These are phyloP conservation scores for Prunus campanulata DNA, from an alignment of 306 rosid genomes.

Conservation along the genomic window DNA sequence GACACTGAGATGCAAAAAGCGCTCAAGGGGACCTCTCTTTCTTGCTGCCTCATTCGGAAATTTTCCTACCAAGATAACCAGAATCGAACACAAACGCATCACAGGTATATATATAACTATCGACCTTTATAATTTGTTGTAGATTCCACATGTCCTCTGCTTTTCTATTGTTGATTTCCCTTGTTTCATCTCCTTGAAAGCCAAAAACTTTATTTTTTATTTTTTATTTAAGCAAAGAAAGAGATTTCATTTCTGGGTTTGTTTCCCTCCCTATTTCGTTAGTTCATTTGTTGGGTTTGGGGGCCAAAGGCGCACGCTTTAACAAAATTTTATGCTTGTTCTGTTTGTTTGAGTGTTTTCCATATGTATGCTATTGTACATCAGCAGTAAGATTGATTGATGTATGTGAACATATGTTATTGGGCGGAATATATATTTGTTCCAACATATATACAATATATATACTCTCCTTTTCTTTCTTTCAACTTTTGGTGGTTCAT, in stretches of 20 bases:
- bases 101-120: not conserved
- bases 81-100: not conserved
- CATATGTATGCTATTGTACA: not conserved
- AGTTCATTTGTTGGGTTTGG: not conserved
- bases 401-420: too few relatives aligned
- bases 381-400: too few relatives aligned
- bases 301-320: not conserved
- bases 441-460: slow-evolving; percentile 1
- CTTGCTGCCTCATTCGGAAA: slow-evolving; percentile 9
- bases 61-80: not conserved
- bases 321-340: not conserved
- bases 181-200: not conserved
- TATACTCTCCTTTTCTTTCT: not conserved
- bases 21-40: slow-evolving; percentile 12
- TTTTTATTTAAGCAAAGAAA: too few relatives aligned
- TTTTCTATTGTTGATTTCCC: not conserved
- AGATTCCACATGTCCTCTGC: too few relatives aligned
- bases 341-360: not conserved
- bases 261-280: too few relatives aligned
- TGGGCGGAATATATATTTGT: too few relatives aligned
- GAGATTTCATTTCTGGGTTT: not conserved
- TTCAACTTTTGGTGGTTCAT: not conserved
- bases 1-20: slow-evolving; percentile 20
- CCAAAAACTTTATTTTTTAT: too few relatives aligned
- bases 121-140: too few relatives aligned